Evolutionary conservation across 352 stramenopile genomes (phyloP).

Genomic region (Globisporangium barbulae): DNA sequence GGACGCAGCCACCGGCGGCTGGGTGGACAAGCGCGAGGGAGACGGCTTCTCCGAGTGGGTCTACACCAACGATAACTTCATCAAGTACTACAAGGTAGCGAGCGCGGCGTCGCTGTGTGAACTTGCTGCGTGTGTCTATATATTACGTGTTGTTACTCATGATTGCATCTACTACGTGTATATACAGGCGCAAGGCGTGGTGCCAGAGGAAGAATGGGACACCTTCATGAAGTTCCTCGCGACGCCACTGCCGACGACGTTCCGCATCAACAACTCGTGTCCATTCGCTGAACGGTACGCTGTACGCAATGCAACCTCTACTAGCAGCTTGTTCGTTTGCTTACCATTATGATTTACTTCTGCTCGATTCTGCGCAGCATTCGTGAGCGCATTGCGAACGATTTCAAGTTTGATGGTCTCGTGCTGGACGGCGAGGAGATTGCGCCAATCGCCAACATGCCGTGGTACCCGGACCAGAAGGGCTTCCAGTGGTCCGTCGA

Average conservation of each 20-base stretch:
- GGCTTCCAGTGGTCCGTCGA: constrained; percentile 90
- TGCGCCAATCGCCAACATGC: constrained; percentile 77
- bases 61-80: constrained; percentile 85
- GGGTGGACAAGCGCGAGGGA: constrained; percentile 54
- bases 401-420: constrained; percentile 85
- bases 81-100: constrained; percentile 79
- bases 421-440: constrained; percentile 80
- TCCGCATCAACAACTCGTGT: constrained; percentile 92
- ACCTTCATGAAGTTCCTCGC: constrained; percentile 88
- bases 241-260: constrained; percentile 89
- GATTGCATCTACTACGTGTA: background rate
- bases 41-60: constrained; percentile 84
- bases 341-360: background rate
- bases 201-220: constrained; percentile 84
- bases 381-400: constrained; percentile 74
- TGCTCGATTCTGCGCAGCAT: constrained; percentile 46
- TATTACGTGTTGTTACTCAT: background rate
- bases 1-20: constrained; percentile 20
- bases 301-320: background rate
- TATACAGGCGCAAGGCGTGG: constrained; percentile 70
- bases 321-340: background rate
- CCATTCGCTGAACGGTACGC: constrained; percentile 71
- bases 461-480: constrained; percentile 88
- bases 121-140: background rate
- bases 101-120: background rate